Conservation (phyloP, 1,139 yeast species). For the Saccharomyces hybrid region DNA sequence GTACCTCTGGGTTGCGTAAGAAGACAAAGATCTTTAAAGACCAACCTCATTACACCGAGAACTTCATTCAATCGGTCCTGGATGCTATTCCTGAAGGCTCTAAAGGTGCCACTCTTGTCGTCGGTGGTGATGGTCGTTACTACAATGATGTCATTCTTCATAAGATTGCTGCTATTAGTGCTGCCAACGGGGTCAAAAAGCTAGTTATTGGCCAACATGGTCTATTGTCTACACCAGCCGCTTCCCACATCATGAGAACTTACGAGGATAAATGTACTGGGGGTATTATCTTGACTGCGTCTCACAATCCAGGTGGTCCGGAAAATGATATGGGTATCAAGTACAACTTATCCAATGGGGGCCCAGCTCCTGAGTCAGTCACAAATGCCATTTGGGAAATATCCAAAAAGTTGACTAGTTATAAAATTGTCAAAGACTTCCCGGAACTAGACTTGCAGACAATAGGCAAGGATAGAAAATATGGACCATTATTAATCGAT, state of each 20-base stretch:
- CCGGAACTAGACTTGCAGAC: constrained; percentile 53
- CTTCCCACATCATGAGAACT: constrained; percentile 81
- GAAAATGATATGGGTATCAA: constrained; percentile 88
- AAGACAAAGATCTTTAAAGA: constrained; percentile 73
- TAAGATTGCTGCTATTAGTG: constrained; percentile 71
- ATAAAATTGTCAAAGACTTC: constrained; percentile 49
- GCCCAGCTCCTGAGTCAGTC: constrained; percentile 97
- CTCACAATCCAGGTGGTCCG: constrained; percentile 98
- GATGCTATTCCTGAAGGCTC: constrained; percentile 91
- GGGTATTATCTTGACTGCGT: constrained; percentile 91
- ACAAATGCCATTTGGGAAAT: constrained; percentile 78
- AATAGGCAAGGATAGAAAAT: constrained; percentile 43
- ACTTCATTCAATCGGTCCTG: constrained; percentile 81
- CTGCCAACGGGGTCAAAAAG: constrained; percentile 85
- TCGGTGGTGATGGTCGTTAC: constrained; percentile 96
- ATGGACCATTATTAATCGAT: constrained; percentile 57
- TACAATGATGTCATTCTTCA: constrained; percentile 79
- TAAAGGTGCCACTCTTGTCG: constrained; percentile 64
- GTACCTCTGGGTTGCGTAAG: constrained; percentile 93
- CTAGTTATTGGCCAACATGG: constrained; percentile 85
- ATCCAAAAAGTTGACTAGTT: constrained; percentile 50
- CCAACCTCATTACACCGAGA: constrained; percentile 77
- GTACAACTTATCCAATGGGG: constrained; percentile 91
- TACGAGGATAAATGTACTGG: constrained; percentile 63
- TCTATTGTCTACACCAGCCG: constrained; percentile 89